These are phyloP conservation scores for Aegilops longissima DNA, from an alignment of 176 grass and related monocot genomes.

Conservation along the genomic window DNA sequence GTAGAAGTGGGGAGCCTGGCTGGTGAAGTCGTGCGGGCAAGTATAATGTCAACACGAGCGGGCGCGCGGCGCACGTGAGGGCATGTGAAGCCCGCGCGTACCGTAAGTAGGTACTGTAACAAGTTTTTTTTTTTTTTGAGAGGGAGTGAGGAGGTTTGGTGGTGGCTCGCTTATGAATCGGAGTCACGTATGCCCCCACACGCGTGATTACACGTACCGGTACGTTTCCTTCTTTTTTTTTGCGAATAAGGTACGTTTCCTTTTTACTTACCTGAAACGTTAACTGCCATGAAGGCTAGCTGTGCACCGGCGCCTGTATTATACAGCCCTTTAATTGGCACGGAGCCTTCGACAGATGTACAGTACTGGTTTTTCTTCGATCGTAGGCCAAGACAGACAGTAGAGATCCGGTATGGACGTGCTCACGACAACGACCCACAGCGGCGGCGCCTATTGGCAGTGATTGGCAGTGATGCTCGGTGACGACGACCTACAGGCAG, in stretches of 20 bases:
- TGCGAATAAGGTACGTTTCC: not conserved
- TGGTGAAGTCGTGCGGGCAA: not conserved
- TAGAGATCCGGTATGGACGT: too few relatives aligned
- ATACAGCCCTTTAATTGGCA: not conserved
- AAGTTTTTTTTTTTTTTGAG: too few relatives aligned
- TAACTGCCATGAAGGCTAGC: not conserved
- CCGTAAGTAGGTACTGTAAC: not conserved
- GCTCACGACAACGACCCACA: too few relatives aligned
- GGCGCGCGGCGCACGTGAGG: not conserved
- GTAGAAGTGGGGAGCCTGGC: not conserved
- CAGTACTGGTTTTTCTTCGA: not conserved
- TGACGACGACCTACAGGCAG: too few relatives aligned
- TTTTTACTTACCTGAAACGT: not conserved
- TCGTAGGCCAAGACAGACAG: too few relatives aligned
- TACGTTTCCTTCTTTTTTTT: not conserved
- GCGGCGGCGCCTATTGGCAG: too few relatives aligned
- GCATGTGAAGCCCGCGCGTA: not conserved
- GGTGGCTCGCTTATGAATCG: not conserved
- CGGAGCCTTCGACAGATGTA: not conserved
- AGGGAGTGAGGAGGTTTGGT: not conserved
- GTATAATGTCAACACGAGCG: slow-evolving; percentile 5
- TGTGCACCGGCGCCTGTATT: not conserved
- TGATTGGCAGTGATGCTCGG: too few relatives aligned
- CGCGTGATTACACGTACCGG: not conserved
- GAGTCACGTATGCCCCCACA: not conserved